Evolutionary conservation across 2,329 filamentous ascomycete genomes (phyloP), one percentile per base, ranked within the genome.

Genomic region (Camillea tinctor): DNA sequence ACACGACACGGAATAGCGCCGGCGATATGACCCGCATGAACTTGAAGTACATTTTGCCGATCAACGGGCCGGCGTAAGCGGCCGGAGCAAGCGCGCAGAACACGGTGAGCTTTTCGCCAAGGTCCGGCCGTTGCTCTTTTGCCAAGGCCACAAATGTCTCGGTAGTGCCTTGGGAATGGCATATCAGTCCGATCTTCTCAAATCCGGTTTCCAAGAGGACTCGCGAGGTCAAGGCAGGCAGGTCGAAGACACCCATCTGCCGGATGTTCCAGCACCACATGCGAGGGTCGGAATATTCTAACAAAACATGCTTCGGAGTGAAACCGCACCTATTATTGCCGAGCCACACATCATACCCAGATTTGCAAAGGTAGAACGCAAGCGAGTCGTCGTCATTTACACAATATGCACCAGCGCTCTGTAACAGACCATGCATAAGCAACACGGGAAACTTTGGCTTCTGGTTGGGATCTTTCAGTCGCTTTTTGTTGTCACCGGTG

Each of bases 251-350:
- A 3, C 93, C 94, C 90, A 97, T 96, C 71, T 97, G 92, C 0
- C 91, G 86, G 58, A 97, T 96, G 66, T 96, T 96, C 94, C 94
- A 98, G 49, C 88, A 87, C 94, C 94, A 97, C 91, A 97, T 96
- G 26, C 93, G 85, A 1, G 94, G 93, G 71, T 98, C 94, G 2
- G 79, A 79, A 65, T 90, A 87, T 1, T 85, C 76, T 48, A 97
- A 83, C 21, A 88, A 76, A 2, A 82, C 84, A 71, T 98, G 94
- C 64, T 87, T 84, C 0, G 94, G 93, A 0, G 84, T 79, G 75
- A 95, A 92, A 1, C 93, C 93, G 71, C 93, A 96, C 20, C 94
- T 85, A 72, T 97, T 97, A 76, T 97, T 96, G 4, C 94, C 94
- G 17, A 97, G 81, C 93, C 93, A 98, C 48, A 98, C 92, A 73